Evolutionary conservation across 2,329 filamentous ascomycete species (phyloP).

Genomic region (Laburnicola sp.): DNA sequence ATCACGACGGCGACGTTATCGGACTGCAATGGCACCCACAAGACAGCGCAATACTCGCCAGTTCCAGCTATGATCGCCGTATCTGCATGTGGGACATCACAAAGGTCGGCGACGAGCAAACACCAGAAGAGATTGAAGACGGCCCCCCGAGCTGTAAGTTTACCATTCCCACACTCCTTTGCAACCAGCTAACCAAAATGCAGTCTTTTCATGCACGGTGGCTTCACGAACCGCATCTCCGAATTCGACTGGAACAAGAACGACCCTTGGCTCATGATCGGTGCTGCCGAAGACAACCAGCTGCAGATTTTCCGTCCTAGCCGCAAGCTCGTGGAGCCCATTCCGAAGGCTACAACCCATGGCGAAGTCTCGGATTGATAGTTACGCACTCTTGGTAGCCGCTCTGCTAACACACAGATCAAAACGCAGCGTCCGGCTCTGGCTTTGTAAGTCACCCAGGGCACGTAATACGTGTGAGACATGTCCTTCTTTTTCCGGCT

Average conservation of each 20-base stretch:
- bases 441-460: background rate
- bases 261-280: slow-evolving; percentile 95
- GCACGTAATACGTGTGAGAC: too few species aligned
- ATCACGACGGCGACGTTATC: slow-evolving; percentile 86
- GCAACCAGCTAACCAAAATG: slow-evolving; percentile 14
- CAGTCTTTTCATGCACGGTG: slow-evolving; percentile 96
- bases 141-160: slow-evolving; percentile 90
- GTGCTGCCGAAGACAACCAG: slow-evolving; percentile 93
- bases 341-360: slow-evolving; percentile 42
- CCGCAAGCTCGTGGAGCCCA: slow-evolving; percentile 42
- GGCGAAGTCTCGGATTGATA: slow-evolving; percentile 45
- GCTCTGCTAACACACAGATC: background rate
- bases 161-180: background rate
- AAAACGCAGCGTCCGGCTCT: background rate
- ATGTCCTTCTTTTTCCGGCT: too few species aligned
- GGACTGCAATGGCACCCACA: slow-evolving; percentile 93
- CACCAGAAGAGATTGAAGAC: slow-evolving; percentile 91
- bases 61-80: slow-evolving; percentile 87
- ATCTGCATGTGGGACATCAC: slow-evolving; percentile 97
- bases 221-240: slow-evolving; percentile 93
- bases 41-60: slow-evolving; percentile 85
- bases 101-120: slow-evolving; percentile 89
- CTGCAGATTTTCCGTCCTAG: slow-evolving; percentile 73
- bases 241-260: slow-evolving; percentile 99
- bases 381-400: background rate